Conservation (phyloP, 169 alveolate genomes). For the Plasmodium fragile region DNA sequence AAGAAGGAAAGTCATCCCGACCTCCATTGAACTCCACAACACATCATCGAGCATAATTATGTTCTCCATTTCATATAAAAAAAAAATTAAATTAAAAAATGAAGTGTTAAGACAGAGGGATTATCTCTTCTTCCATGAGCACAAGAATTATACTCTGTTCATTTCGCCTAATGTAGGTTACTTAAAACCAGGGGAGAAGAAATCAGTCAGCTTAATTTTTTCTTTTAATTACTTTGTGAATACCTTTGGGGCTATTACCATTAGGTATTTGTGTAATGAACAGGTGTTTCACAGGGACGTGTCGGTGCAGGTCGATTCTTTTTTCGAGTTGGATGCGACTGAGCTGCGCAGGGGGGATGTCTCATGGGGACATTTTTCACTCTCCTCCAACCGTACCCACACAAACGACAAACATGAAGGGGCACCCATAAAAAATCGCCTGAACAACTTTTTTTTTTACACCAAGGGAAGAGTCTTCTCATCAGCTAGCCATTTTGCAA, state of each 20-base stretch:
- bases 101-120: slow-evolving; percentile 15
- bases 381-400: not conserved
- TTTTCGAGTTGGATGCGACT: not conserved
- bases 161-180: slow-evolving; percentile 45
- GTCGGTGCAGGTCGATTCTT: slow-evolving; percentile 17
- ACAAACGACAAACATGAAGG: not conserved
- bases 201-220: slow-evolving; percentile 20
- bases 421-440: not conserved
- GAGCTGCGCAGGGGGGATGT: not conserved
- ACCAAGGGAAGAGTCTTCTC: not conserved
- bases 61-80: slow-evolving; percentile 3
- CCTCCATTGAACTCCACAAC: slow-evolving; percentile 1
- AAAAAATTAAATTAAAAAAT: slow-evolving; percentile 24
- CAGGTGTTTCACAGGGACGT: not conserved
- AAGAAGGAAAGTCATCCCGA: slow-evolving; percentile 5
- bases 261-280: slow-evolving; percentile 16
- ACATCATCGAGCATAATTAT: slow-evolving; percentile 12
- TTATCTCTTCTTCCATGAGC: slow-evolving; percentile 26
- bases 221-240: slow-evolving; percentile 25
- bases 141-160: slow-evolving; percentile 19
- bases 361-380: not conserved
- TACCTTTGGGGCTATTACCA: slow-evolving; percentile 35
- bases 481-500: not conserved
- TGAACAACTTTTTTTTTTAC: not conserved
- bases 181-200: slow-evolving; percentile 29